These are phyloP conservation scores for Pseudogymnoascus sp. DNA, from an alignment of 2,329 filamentous ascomycete genomes.

Conservation along the genomic window DNA sequence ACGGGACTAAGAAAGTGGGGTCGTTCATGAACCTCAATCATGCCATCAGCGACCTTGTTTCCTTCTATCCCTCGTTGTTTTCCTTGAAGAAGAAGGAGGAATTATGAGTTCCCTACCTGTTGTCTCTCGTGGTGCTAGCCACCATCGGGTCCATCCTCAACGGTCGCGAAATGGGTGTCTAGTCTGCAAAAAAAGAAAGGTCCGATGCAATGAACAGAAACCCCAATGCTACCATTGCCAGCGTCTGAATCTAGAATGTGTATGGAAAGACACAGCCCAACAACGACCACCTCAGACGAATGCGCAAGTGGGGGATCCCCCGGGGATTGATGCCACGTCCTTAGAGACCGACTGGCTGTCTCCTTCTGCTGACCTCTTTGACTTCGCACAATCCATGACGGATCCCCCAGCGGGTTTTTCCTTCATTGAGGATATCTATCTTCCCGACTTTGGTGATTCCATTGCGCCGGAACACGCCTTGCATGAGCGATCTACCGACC, in stretches of 20 bases:
- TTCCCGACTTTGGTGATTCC: not conserved
- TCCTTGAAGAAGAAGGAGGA: slow-evolving; percentile 3
- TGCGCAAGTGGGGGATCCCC: not conserved
- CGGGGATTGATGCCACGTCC: not conserved
- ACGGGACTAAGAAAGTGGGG: not conserved
- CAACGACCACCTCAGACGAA: not conserved
- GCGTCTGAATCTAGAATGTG: slow-evolving; percentile 2
- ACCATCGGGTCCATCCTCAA: not conserved
- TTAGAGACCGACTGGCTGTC: slow-evolving; percentile 2
- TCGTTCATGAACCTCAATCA: not conserved
- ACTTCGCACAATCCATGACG: not conserved
- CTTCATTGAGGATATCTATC: slow-evolving; percentile 3
- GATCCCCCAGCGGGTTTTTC: not conserved
- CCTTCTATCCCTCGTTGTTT: not conserved
- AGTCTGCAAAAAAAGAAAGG: slow-evolving; percentile 1
- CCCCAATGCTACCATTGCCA: slow-evolving; percentile 3
- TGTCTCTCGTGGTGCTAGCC: not conserved
- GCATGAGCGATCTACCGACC: slow-evolving; percentile 3
- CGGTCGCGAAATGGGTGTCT: slow-evolving; percentile 4
- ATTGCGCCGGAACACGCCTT: not conserved
- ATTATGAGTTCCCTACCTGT: not conserved
- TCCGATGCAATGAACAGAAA: slow-evolving; percentile 2
- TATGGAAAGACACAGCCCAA: not conserved
- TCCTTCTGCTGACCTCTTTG: slow-evolving; percentile 4
- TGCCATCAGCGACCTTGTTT: not conserved